phyloP scores from a whole-genome alignment of 2,329 filamentous ascomycete species.

The Phyllosticta citribraziliensis region DNA sequence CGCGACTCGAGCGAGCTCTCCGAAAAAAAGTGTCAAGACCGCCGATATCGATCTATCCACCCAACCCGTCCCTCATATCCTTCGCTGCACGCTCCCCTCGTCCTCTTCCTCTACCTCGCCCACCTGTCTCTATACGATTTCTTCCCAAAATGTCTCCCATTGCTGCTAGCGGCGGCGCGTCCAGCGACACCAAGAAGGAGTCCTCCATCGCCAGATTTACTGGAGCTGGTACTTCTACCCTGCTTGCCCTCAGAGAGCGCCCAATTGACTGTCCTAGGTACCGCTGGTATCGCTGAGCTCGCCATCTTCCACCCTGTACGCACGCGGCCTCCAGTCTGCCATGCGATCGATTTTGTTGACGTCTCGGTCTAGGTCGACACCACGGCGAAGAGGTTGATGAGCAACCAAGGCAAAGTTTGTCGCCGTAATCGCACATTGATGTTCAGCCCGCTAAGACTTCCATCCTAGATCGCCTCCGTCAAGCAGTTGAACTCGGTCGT shows the following conservation, averaged over 20 bases:
- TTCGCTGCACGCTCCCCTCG: not conserved
- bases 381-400: slow-evolving; percentile 98
- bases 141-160: slow-evolving; percentile 2
- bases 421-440: not conserved
- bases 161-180: slow-evolving; percentile 18
- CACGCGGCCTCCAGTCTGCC: slow-evolving; percentile 9
- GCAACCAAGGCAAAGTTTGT: slow-evolving; percentile 70
- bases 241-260: slow-evolving; percentile 1
- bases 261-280: slow-evolving; percentile 47
- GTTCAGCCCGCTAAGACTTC: slow-evolving; percentile 15
- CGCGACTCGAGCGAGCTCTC: slow-evolving; percentile 5
- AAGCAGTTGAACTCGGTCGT: slow-evolving; percentile 78
- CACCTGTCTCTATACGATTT: not conserved
- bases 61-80: not conserved
- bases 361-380: slow-evolving; percentile 70
- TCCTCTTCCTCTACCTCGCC: not conserved
- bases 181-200: slow-evolving; percentile 67
- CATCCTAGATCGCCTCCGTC: slow-evolving; percentile 37
- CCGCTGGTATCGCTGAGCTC: slow-evolving; percentile 85
- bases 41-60: slow-evolving; percentile 3
- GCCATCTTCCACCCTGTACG: slow-evolving; percentile 81
- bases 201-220: slow-evolving; percentile 79
- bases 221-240: slow-evolving; percentile 69
- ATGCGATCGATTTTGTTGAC: slow-evolving; percentile 14
- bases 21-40: slow-evolving; percentile 11